A percentile compares a stretch with the other conserved stretches of the same genome.
phyloP scores from a whole-genome alignment of 2,329 filamentous ascomycete genomes.

The Emydomyces testavorans region DNA sequence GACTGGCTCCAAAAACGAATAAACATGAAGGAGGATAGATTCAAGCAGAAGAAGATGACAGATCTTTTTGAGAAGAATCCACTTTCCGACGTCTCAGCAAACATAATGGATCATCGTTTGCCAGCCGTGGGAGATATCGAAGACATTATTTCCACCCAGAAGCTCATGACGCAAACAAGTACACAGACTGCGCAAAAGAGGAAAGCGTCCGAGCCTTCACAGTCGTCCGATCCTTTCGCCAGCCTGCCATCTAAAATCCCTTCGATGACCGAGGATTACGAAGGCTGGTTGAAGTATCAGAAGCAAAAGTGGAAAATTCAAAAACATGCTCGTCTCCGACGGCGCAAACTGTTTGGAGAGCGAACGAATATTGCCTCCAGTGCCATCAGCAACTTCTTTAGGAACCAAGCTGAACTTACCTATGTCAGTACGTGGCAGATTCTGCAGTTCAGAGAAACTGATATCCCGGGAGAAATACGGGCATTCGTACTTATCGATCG shows the following conservation, averaged over 20 bases:
- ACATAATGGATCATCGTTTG: constrained; percentile 47
- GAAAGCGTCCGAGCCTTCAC: constrained; percentile 56
- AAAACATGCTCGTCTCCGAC: constrained; percentile 71
- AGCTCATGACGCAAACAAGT: constrained; percentile 51
- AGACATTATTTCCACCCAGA: constrained; percentile 53
- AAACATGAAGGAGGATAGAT: constrained; percentile 87
- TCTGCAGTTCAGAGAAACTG: constrained; percentile 70
- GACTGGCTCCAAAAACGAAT: constrained; percentile 94
- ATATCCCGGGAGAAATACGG: constrained; percentile 72
- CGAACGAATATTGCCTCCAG: constrained; percentile 51
- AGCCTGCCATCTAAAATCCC: constrained; percentile 76
- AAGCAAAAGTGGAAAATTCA: constrained; percentile 99
- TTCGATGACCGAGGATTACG: constrained; percentile 71
- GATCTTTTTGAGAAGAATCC: constrained; percentile 65
- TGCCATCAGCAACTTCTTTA: constrained; percentile 61
- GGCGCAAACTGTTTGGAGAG: constrained; percentile 88
- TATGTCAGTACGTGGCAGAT: constrained; percentile 95
- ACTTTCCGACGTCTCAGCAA: constrained; percentile 57
- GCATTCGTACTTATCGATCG: constrained; percentile 88
- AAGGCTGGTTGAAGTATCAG: constrained; percentile 80
- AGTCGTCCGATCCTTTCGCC: constrained; percentile 65
- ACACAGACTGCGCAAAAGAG: constrained; percentile 51
- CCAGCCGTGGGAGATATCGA: constrained; percentile 57
- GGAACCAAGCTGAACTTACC: constrained; percentile 79
- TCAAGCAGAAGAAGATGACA: constrained; percentile 98